Conservation (phyloP, 129 eudicot species). For the Artemisia tridentata region DNA sequence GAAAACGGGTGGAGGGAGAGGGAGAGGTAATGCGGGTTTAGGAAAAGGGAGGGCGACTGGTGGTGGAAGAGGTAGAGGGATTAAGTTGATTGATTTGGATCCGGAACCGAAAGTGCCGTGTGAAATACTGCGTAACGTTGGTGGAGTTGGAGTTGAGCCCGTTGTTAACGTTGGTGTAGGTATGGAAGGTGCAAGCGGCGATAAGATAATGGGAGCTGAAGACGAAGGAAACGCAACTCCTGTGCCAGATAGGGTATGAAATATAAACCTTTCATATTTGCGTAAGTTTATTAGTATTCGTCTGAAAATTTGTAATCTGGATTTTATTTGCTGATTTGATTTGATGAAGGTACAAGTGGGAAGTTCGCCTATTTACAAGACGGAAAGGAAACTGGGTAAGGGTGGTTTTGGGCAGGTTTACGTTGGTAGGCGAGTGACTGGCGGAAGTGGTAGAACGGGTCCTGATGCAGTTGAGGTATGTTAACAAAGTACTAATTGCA, state of each 20-base stretch:
- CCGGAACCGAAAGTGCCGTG: slow-evolving; percentile 77
- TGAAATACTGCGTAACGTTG: slow-evolving; percentile 54
- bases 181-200: slow-evolving; percentile 90
- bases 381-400: slow-evolving; percentile 94
- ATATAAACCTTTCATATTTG: neutral
- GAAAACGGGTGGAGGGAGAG: slow-evolving; percentile 85
- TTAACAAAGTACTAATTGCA: neutral
- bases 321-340: slow-evolving; percentile 8
- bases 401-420: slow-evolving; percentile 99
- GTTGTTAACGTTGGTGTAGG: slow-evolving; percentile 55
- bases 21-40: slow-evolving; percentile 80
- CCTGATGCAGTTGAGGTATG: slow-evolving; percentile 96
- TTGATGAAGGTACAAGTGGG: slow-evolving; percentile 88
- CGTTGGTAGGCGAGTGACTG: slow-evolving; percentile 84
- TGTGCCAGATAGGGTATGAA: slow-evolving; percentile 85
- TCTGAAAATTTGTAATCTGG: neutral
- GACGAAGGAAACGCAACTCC: slow-evolving; percentile 82
- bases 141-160: slow-evolving; percentile 53
- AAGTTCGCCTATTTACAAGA: slow-evolving; percentile 79
- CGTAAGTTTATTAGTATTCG: no score
- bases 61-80: slow-evolving; percentile 93
- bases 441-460: slow-evolving; percentile 83
- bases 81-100: slow-evolving; percentile 83
- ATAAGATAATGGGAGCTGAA: slow-evolving; percentile 76
- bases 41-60: slow-evolving; percentile 62